Base-by-base conservation (phyloP, 352 stramenopile genomes). In the Globisporangium parvum region DNA sequence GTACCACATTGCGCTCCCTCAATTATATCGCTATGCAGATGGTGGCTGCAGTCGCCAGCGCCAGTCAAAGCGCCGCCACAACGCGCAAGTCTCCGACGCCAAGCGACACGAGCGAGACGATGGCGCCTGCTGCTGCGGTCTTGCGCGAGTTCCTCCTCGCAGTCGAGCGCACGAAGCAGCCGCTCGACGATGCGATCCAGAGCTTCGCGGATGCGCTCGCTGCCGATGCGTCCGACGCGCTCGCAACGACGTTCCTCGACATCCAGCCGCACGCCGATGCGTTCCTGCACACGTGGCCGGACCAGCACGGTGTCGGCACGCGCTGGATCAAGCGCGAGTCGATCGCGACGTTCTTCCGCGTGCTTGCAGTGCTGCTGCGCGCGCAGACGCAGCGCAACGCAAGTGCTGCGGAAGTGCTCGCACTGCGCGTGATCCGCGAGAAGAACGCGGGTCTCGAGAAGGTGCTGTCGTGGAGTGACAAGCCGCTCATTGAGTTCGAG, bases 391-490 rank as follows among this genome's bases (percentile, higher is more conserved):
- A 61, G 28, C 61, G 56, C 21, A 60, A 79, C 33, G 63, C 63
- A 1, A 14, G 37, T 2, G 75, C 66, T 14, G 80, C 80, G 20
- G 77, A 95, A 60, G 64, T 65, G 0, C 63, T 91, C n/a, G 80
- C 80, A 40, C 64, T 90, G 40, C 68, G 73, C 37, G 55, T 93
- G 3, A 60, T 92, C 33, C 82, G 80, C 31, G 84, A 91, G 40
- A 91, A 89, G 67, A 70, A 63, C 47, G 57, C 67, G 51, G 62
- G 61, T 37, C 63, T 92, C 3, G 76, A 90, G 57, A 95, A 89
- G 59, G 54, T 85, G 50, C 57, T 95, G 39, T 79, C 77, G 44
- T 95, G 85, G 85, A 92, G 77, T 53, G 85, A 95, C 71, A 93
- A 93, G 66, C 85, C 85, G 15, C 51, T 80, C 17, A 83, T 95